Percentiles rank a stretch among this genome's conserved stretches.
Evolutionary conservation across 1,139 yeast genomes (phyloP).

Genomic region (Saccharomycopsis hybrid): DNA sequence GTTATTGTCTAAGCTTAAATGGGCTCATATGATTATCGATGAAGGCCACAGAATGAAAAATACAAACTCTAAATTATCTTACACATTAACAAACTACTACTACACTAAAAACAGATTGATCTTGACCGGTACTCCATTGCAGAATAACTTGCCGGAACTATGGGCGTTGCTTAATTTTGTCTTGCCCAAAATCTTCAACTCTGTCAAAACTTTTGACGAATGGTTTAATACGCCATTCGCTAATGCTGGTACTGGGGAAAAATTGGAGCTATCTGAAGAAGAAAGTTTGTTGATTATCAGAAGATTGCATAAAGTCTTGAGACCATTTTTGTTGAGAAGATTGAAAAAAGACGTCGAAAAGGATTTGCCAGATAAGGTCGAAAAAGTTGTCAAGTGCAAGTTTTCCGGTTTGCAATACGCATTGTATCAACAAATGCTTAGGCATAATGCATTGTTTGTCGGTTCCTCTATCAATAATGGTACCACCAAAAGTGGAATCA

Average conservation of each 20-base stretch:
- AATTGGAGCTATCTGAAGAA: conserved; percentile 91
- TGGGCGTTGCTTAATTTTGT: conserved; percentile 97
- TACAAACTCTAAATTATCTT: conserved; percentile 78
- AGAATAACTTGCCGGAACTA: conserved; percentile 89
- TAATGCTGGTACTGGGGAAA: conserved; percentile 90
- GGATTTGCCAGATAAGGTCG: conserved; percentile 89
- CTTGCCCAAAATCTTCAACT: conserved; percentile 90
- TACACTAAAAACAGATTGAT: conserved; percentile 80
- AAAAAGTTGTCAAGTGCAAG: conserved; percentile 83
- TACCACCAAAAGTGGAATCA: conserved; percentile 69
- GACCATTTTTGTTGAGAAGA: conserved; percentile 89
- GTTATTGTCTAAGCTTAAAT: conserved; percentile 65
- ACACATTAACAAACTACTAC: conserved; percentile 76
- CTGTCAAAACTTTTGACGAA: conserved; percentile 94
- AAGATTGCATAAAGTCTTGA: conserved; percentile 85
- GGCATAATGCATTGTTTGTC: conserved; percentile 75
- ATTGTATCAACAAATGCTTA: conserved; percentile 83
- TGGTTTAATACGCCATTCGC: conserved; percentile 99
- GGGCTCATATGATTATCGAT: conserved; percentile 97
- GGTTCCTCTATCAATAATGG: conserved; percentile 58
- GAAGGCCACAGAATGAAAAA: conserved; percentile 99
- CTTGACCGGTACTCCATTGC: conserved; percentile 95
- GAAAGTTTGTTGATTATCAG: conserved; percentile 84
- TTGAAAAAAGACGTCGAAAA: conserved; percentile 93
- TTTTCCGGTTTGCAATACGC: conserved; percentile 75